Base-by-base conservation (phyloP, 495 filamentous ascomycete genomes). In the Glarea lozoyensis region DNA sequence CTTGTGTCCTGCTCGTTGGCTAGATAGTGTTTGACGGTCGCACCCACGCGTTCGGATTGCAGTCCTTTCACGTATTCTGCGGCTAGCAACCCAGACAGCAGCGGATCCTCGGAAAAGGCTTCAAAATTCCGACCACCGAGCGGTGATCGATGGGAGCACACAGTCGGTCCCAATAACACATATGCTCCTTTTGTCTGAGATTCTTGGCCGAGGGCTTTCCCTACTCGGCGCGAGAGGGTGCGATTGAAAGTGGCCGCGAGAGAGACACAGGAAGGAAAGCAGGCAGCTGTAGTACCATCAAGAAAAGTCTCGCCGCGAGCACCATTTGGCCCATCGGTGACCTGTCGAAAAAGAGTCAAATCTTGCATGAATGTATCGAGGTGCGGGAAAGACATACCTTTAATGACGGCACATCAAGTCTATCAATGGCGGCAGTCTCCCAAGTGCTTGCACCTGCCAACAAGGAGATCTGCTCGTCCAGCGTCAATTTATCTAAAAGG, bases 121-220 rank as follows among this genome's bases (percentile, higher is more conserved):
- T 88, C 84, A 50, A 86, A 88, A 36, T 79, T 79, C 43, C 84
- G 74, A 5, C 84, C 84, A 6, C 83, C 84, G 0, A 86, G 68
- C 3, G 84, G 84, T 0, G 74, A 75, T 18, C 84, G 72, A 46
- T 86, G 83, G 53, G 78, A 79, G 56, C 80, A 81, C 54, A 86
- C 77, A 9, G 82, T 86, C 13, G 83, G 83, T 0, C 81, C 83
- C 11, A 87, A 64, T 7, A 88, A 66, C 9, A 80, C 68, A 35
- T 82, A 76, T 7, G 76, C 74, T 10, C 79, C 78, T 53, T 84
- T 84, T 9, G 76, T 29, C n/a, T 7, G n/a, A n/a, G 25, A 29
- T 29, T 29, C 70, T 25, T 73, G 76, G 10, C 81, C 69, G 56
- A 85, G 81, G 10, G 78, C 73, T 4, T 18, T 29, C 2, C 45